These are phyloP conservation scores for Alternaria solani DNA, from an alignment of 2,329 filamentous ascomycete species.

Conservation along the genomic window DNA sequence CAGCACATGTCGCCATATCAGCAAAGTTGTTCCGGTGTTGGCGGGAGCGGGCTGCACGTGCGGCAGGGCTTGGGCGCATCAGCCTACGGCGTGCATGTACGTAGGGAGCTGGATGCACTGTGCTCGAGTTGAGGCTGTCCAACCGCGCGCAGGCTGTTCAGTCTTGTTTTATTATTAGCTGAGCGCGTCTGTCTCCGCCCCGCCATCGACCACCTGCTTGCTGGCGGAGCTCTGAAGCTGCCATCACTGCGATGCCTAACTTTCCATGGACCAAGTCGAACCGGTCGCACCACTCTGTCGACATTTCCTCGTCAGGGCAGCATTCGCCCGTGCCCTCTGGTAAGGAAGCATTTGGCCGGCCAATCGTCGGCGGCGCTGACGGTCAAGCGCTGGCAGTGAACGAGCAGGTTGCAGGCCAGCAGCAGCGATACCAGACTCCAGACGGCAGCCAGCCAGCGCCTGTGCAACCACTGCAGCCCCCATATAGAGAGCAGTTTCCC, in stretches of 20 bases:
- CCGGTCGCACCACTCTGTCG: conserved; percentile 49
- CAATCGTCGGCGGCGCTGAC: conserved; percentile 46
- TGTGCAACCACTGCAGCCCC: conserved; percentile 25
- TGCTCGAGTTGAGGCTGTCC: conserved; percentile 29
- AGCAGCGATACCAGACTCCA: conserved; percentile 34
- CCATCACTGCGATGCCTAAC: conserved; percentile 48
- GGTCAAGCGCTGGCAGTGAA: conserved; percentile 45
- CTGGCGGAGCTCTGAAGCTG: conserved; percentile 30
- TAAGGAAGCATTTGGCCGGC: conserved; percentile 35
- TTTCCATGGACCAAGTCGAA: conserved; percentile 51
- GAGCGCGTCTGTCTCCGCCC: conserved; percentile 30
- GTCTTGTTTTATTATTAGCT: conserved; percentile 47
- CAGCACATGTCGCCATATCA: conserved; percentile 29
- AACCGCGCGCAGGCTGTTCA: conserved; percentile 33
- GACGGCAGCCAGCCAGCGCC: conserved; percentile 33
- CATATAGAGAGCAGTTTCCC: conserved; percentile 37
- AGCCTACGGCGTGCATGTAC: conserved; percentile 17
- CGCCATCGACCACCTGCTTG: conserved; percentile 31
- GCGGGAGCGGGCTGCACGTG: conserved; percentile 42
- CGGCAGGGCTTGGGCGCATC: conserved; percentile 38
- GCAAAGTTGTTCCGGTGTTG: conserved; percentile 35
- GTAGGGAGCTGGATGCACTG: conserved; percentile 25
- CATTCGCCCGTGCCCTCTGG: conserved; percentile 47
- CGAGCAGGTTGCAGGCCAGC: conserved; percentile 37
- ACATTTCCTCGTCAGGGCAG: conserved; percentile 43